A percentile compares a stretch with the other conserved stretches of the same genome.
Evolutionary conservation across 2,329 filamentous ascomycete species (phyloP).

Genomic region (Penicillium sp.): DNA sequence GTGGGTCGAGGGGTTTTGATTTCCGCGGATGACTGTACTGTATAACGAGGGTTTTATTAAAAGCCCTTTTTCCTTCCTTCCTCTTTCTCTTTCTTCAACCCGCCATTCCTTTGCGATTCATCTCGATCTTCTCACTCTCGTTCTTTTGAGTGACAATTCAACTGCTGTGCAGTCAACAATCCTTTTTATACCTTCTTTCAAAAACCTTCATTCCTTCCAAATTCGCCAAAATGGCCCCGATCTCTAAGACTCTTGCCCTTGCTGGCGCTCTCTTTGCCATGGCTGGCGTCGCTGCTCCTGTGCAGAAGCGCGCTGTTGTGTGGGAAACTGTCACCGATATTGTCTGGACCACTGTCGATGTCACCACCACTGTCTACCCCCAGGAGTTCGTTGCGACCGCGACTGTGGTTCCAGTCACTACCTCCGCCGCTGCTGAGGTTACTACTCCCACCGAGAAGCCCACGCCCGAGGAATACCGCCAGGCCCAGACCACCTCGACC

Average conservation of each 20-base stretch:
- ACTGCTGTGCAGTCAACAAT: constrained; percentile 28
- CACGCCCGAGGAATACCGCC: background rate
- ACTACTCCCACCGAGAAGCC: constrained; percentile 12
- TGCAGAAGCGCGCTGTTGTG: constrained; percentile 46
- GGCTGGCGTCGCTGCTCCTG: constrained; percentile 31
- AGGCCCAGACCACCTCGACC: background rate
- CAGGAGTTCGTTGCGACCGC: constrained; percentile 24
- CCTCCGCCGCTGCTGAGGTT: constrained; percentile 10
- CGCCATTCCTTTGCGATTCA: background rate
- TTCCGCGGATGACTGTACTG: background rate
- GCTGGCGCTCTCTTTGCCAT: constrained; percentile 37
- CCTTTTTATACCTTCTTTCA: constrained; percentile 8
- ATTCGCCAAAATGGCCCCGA: constrained; percentile 33
- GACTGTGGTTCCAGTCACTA: constrained; percentile 23
- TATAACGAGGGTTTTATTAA: background rate
- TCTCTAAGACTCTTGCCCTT: constrained; percentile 38
- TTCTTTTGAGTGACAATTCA: constrained; percentile 22
- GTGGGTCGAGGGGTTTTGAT: background rate
- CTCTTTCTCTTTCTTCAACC: background rate
- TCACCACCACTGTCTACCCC: constrained; percentile 50
- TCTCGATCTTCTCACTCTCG: constrained; percentile 10
- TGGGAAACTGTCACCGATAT: constrained; percentile 51
- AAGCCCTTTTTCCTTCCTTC: background rate
- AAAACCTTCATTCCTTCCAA: constrained; percentile 1
- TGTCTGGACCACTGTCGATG: constrained; percentile 50